These are phyloP conservation scores for Xylaria sp. DNA, from an alignment of 2,329 filamentous ascomycete genomes.

Conservation along the genomic window DNA sequence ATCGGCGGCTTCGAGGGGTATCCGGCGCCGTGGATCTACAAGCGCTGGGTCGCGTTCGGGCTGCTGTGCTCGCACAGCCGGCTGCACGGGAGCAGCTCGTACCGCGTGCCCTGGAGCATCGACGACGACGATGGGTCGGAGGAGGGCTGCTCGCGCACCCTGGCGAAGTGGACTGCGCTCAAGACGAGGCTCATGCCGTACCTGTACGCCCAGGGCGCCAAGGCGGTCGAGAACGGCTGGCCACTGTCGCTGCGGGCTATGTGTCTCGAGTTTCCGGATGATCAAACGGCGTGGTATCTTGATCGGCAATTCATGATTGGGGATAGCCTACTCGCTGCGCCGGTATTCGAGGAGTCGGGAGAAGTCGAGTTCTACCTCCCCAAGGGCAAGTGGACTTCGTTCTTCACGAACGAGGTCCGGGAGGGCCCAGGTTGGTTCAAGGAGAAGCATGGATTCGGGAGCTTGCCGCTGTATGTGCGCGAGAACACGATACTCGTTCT, in stretches of 20 bases:
- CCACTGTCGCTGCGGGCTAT: conserved; percentile 73
- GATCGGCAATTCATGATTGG: conserved; percentile 83
- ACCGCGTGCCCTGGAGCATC: conserved; percentile 80
- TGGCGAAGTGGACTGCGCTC: conserved; percentile 60
- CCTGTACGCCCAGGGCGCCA: conserved; percentile 57
- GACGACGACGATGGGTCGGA: conserved; percentile 70
- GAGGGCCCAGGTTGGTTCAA: conserved; percentile 67
- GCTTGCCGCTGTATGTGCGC: conserved; percentile 67
- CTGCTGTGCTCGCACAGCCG: conserved; percentile 76
- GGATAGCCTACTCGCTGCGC: conserved; percentile 67
- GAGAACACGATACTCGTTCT: conserved; percentile 63
- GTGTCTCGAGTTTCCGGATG: conserved; percentile 76
- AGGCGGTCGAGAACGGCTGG: conserved; percentile 61
- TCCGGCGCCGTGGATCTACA: conserved; percentile 76
- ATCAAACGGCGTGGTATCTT: conserved; percentile 73
- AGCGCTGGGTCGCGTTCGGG: conserved; percentile 82
- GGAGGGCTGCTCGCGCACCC: conserved; percentile 63
- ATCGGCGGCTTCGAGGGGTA: conserved; percentile 78
- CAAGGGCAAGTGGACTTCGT: conserved; percentile 59
- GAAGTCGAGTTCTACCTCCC: conserved; percentile 74
- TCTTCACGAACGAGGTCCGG: conserved; percentile 61
- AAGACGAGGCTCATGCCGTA: conserved; percentile 66
- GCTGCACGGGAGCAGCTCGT: conserved; percentile 75
- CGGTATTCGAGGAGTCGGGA: conserved; percentile 76
- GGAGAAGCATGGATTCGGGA: conserved; percentile 69